Percentiles rank a stretch among this genome's conserved stretches.
Evolutionary conservation across 805 yeast species (phyloP).

Genomic region (Naumovozyma baii): DNA sequence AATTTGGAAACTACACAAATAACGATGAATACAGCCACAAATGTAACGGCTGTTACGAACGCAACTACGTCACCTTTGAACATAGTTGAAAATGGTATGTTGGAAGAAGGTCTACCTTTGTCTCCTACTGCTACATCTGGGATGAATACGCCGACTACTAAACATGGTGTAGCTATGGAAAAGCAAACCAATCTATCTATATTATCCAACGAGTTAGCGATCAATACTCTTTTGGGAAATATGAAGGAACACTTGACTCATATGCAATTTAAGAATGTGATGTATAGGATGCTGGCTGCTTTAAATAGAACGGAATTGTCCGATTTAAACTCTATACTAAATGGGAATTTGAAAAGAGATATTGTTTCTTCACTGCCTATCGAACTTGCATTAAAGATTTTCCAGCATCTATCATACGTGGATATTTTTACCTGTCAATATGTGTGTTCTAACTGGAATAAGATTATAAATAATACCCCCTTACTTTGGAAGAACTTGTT

Average conservation of each 20-base stretch:
- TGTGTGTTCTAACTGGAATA: constrained; percentile 65
- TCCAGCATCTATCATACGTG: constrained; percentile 51
- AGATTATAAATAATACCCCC: constrained; percentile 48
- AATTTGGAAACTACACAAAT: too few species aligned
- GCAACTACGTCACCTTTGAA: not conserved
- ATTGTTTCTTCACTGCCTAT: constrained; percentile 59
- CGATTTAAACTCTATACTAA: constrained; percentile 23
- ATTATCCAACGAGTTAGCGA: not conserved
- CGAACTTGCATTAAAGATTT: constrained; percentile 60
- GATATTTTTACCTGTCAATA: constrained; percentile 51
- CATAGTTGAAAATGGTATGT: not conserved
- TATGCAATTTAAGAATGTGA: constrained; percentile 13
- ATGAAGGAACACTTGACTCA: constrained; percentile 9
- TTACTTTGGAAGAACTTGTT: constrained; percentile 64
- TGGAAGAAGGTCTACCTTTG: constrained; percentile 23
- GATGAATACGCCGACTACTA: constrained; percentile 7
- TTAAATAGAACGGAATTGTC: constrained; percentile 24
- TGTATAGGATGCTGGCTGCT: constrained; percentile 21
- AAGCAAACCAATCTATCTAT: not conserved
- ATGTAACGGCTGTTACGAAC: not conserved
- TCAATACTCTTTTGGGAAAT: constrained; percentile 6
- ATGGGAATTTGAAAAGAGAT: constrained; percentile 54
- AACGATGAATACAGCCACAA: not conserved
- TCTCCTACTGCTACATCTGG: constrained; percentile 30
- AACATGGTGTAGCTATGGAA: not conserved